Base-by-base conservation (phyloP, 768 basidiomycete species). In the Neoboletus magnificus region DNA sequence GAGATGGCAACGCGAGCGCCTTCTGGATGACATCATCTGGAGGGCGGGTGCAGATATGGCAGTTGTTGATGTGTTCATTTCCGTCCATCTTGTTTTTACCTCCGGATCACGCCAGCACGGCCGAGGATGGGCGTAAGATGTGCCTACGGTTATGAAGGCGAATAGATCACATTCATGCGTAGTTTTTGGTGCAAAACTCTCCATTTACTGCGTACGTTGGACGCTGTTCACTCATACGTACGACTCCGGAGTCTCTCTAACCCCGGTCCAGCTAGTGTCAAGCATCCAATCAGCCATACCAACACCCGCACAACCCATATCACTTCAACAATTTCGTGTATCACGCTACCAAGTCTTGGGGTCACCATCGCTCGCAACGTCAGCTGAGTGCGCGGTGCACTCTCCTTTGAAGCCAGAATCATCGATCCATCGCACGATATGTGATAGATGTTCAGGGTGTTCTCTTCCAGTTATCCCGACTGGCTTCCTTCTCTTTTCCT, bases 11-110 rank as follows among this genome's bases (percentile, higher is more conserved):
- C 22, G 76, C 73, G 22, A 85, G 62, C n/a, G 87, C 87, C 18
- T 74, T 73, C 41, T 79, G 74, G 0, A 88, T 65, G 22, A 90
- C 72, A 50, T 82, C 72, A 2, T 73, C 74, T 29, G 89, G 87
- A 4, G 89, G 89, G 36, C 77, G 74, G 3, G 87, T 85, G 22
- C 64, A 70, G 0, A 35, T 35, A 35, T 35, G 33, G 33, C 16
- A 35, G 7, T 15, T 15, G 16, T 35, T 35, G 33, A 35, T 5
- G 33, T 35, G 33, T 6, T 22, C 40, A 7, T 7, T 41, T 41
- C 20, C 20, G 40, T 40, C 12, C 20, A 13, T 22, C 12, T 22
- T 2, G 12, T 22, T 41, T 30, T 46, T 35, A 5, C 8, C 9
- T 22, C 22, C 16, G 10, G 29, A 3, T 12, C 11, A 62, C 59